Base-by-base conservation (phyloP, 1,284 basidiomycete genomes). In the Boletus smithii region DNA sequence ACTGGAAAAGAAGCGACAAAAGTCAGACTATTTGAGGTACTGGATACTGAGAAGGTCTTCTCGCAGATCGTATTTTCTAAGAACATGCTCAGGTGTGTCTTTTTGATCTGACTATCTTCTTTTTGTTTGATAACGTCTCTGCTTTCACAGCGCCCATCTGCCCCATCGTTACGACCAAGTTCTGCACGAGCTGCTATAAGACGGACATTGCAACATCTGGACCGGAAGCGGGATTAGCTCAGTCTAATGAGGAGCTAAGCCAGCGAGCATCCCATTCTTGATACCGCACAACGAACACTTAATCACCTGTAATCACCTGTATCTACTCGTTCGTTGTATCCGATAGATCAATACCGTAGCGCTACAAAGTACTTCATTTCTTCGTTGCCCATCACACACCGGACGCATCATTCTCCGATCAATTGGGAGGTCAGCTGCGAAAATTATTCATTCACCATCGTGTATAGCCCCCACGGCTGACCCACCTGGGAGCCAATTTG, bases 1-100 rank as follows among this genome's bases (percentile, higher is more conserved):
- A 50, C 52, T 27, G 53, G 49, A 8, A 55, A 56, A 31, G 64
- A 55, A 11, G 58, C 63, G 13, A 72, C 77, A 29, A 80, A 76
- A 58, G 65, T 86, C 13, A 71, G 84, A 43, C 61, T 89, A 24
- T 90, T 88, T 53, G 85, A 89, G 58, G 85, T 90, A 10, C 61
- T 81, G 29, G 80, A 88, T 51, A 81, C 81, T 9, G 82, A 87
- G 65, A 75, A 77, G 53, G 84, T 89, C 33, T 92, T 91, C 61
- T 78, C 76, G 17, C 89, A 92, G 67, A 82, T 92, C 46, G 77
- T 91, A 8, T 91, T 91, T 65, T 80, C 86, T 22, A 74, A 76
- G 59, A 85, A 87, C 60, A 91, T 92, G 88, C 70, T 92, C 48
- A 83, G 80, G 83, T 82, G 52, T 36, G 76, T 70, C 26, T 23